phyloP scores from a whole-genome alignment of 176 grass and related monocot species.

The Themeda triandra region DNA sequence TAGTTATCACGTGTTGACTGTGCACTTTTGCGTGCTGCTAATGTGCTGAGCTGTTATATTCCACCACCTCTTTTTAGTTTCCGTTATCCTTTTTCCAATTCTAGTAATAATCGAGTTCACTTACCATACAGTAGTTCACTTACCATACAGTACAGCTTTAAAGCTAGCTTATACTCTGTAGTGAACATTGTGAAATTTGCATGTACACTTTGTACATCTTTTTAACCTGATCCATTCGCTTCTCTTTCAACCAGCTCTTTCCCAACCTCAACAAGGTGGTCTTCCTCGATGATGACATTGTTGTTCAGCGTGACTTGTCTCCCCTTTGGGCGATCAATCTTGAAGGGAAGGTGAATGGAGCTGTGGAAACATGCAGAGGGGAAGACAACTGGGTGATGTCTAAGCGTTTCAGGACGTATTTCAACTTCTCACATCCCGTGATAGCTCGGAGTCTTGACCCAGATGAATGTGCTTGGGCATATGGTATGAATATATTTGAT shows the following conservation, averaged over 20 bases:
- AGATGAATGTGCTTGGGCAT: conserved; percentile 92
- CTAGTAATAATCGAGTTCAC: not conserved
- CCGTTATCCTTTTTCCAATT: not conserved
- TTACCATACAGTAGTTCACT: not conserved
- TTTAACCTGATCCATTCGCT: conserved; percentile 16
- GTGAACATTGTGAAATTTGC: not conserved
- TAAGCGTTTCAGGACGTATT: conserved; percentile 89
- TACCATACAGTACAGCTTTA: not conserved
- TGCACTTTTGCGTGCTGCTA: conserved; percentile 7
- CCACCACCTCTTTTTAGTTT: not conserved
- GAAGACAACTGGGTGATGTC: conserved; percentile 94
- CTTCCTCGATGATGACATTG: conserved; percentile 92
- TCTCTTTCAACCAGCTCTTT: conserved; percentile 69
- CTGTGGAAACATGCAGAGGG: conserved; percentile 84
- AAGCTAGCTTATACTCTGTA: not conserved
- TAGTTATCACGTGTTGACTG: not conserved
- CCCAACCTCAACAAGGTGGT: conserved; percentile 88
- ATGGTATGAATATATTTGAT: conserved; percentile 94
- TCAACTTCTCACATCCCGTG: conserved; percentile 87
- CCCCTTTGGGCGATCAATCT: conserved; percentile 79
- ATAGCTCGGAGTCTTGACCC: conserved; percentile 75
- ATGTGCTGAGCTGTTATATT: not conserved
- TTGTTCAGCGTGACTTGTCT: conserved; percentile 82
- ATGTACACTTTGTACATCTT: not conserved
- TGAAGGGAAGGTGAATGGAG: conserved; percentile 84